phyloP scores from a whole-genome alignment of 768 basidiomycete genomes.

The Mycena floridula region DNA sequence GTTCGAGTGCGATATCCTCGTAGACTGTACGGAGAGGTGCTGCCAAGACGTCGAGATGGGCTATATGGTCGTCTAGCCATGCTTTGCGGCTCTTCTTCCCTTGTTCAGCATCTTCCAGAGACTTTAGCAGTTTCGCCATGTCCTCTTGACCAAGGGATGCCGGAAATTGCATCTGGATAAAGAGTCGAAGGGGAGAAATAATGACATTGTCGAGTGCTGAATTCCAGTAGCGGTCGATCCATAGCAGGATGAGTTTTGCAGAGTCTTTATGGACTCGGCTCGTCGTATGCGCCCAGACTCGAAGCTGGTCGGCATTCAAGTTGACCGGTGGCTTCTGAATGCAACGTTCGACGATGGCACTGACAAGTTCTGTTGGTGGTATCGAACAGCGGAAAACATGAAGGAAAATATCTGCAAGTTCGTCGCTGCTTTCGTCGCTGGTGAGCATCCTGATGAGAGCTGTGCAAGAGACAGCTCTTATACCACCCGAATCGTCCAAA shows the following conservation, averaged over 20 bases:
- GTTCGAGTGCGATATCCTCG: too few species aligned
- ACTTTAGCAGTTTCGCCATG: not conserved
- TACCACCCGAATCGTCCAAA: conserved; percentile 18
- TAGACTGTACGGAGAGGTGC: too few species aligned
- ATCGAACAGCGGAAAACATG: conserved; percentile 69
- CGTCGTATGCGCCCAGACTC: conserved; percentile 5
- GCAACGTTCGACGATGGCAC: conserved; percentile 37
- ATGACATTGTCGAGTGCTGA: conserved; percentile 19
- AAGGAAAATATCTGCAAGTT: conserved; percentile 53
- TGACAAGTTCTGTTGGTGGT: conserved; percentile 38
- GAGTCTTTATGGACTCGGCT: not conserved
- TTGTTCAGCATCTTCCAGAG: not conserved
- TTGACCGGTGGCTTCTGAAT: conserved; percentile 14
- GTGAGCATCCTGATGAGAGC: conserved; percentile 42
- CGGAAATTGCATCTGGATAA: not conserved
- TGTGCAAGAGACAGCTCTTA: conserved; percentile 28
- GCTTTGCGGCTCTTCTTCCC: not conserved
- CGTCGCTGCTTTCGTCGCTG: conserved; percentile 33
- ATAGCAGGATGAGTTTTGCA: not conserved
- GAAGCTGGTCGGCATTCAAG: conserved; percentile 19
- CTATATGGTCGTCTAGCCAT: not conserved
- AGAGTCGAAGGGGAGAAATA: conserved; percentile 13
- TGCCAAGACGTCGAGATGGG: not conserved
- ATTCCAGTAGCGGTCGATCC: not conserved
- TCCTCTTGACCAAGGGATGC: not conserved